Evolutionary conservation across 1,139 yeast species (phyloP), one percentile per base, ranked within the genome.

Genomic region (Nakaseomyces glabratus): DNA sequence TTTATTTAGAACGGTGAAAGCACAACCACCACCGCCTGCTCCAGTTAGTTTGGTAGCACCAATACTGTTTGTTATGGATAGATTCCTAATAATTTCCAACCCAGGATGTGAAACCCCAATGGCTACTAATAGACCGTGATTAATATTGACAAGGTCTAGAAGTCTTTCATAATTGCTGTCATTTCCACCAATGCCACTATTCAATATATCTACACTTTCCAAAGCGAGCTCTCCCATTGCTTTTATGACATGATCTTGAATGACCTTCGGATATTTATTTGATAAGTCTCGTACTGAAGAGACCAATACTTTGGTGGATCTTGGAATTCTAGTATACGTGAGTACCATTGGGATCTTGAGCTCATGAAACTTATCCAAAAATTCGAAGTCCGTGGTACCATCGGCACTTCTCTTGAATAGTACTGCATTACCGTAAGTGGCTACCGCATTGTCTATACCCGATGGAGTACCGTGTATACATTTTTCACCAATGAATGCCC

Each of bases 11-110:
- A 90, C 63, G 0, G 97, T 90, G 38, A 93, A 80, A 13, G 96
- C 95, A 63, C 99, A 90, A 1, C 99, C 99, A 30, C 99, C 99
- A 13, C 98, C 98, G 17, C 99, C 99, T 0, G 98, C 98, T 28
- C 99, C 99, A 0, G 98, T 90, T 41, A 90, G 68, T 58, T 90
- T 90, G 1, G 99, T 88, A 40, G 82, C 77, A 5, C 99, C 99
- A 22, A 90, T 60, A 2, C 63, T 54, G 37, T 73, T 53, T 30
- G 65, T 67, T 49, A 81, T 88, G 16, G 82, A 71, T 13, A 76
- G 63, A 16, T 72, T 62, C 47, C 76, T 78, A 32, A 88, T 73
- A 35, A 67, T 65, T 54, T 90, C 98, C 40, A 90, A 65, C 13
- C 80, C 68, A 4, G 96, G 94, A 57, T 93, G 98, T 10, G 94